A percentile compares a stretch with the other conserved stretches of the same genome.
These are phyloP conservation scores for Harringtonia aguacate DNA, from an alignment of 2,329 filamentous ascomycete species.

Conservation along the genomic window DNA sequence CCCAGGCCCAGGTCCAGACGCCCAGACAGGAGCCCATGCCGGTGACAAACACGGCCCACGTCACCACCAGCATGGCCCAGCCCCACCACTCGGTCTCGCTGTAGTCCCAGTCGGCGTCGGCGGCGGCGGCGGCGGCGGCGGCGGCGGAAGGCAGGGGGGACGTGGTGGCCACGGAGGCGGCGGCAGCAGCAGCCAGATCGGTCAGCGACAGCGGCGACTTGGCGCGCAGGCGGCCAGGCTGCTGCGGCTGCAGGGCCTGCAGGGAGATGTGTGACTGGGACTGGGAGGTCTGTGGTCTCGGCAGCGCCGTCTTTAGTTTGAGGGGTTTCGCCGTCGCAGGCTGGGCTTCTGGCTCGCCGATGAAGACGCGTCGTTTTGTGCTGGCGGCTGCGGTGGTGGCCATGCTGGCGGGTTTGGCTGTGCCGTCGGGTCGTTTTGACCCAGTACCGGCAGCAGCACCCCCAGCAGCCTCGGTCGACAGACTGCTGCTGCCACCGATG, in stretches of 20 bases:
- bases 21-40: constrained; percentile 94
- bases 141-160: constrained; percentile 27
- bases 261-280: too few species aligned
- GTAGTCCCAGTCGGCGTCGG: constrained; percentile 68
- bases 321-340: too few species aligned
- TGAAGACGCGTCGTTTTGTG: too few species aligned
- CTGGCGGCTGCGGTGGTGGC: background rate
- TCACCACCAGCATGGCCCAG: constrained; percentile 82
- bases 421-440: background rate
- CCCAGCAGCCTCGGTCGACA: too few species aligned
- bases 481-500: too few species aligned
- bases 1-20: constrained; percentile 98
- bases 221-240: constrained; percentile 19
- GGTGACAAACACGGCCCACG: constrained; percentile 92
- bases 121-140: background rate
- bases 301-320: too few species aligned
- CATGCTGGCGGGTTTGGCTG: constrained; percentile 11
- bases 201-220: constrained; percentile 51
- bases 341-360: too few species aligned
- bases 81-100: constrained; percentile 97
- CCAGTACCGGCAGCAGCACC: too few species aligned
- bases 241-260: background rate
- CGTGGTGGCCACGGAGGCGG: too few species aligned
- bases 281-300: constrained; percentile 10
- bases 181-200: constrained; percentile 26